Evolutionary conservation across 768 basidiomycete genomes (phyloP).

Genomic region (Paxillus ammoniavirescens): DNA sequence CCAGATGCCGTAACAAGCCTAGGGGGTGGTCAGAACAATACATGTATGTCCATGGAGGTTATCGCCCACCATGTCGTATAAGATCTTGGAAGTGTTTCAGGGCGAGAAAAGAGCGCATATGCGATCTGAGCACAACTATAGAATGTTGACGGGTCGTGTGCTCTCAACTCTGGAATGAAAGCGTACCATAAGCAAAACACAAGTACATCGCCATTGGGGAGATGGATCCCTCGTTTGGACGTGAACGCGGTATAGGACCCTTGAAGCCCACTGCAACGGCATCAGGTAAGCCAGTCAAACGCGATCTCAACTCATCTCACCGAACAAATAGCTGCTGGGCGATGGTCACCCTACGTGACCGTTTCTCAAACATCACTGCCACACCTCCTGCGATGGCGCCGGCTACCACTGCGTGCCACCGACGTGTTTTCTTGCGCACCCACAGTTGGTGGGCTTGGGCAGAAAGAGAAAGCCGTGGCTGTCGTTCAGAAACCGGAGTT

Average conservation of each 20-base stretch:
- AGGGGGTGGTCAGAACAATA: background rate
- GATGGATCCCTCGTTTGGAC: slow-evolving; percentile 56
- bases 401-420: slow-evolving; percentile 81
- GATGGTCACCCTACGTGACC: slow-evolving; percentile 59
- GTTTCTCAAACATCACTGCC: slow-evolving; percentile 77
- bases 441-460: slow-evolving; percentile 62
- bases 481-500: slow-evolving; percentile 30
- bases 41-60: background rate
- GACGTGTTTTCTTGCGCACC: slow-evolving; percentile 61
- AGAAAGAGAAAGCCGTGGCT: slow-evolving; percentile 57
- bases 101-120: slow-evolving; percentile 73
- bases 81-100: slow-evolving; percentile 79
- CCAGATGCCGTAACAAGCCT: slow-evolving; percentile 76
- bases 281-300: background rate
- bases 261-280: slow-evolving; percentile 69
- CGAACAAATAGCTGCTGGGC: slow-evolving; percentile 90
- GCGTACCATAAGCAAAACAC: slow-evolving; percentile 75
- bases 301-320: slow-evolving; percentile 38
- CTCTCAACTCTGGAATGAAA: background rate
- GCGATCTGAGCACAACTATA: slow-evolving; percentile 81
- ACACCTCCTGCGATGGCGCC: slow-evolving; percentile 73
- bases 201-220: slow-evolving; percentile 83
- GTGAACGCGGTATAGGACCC: slow-evolving; percentile 84
- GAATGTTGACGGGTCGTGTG: background rate
- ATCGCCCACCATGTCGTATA: slow-evolving; percentile 66